Evolutionary conservation across 176 grass and related monocot genomes (phyloP).

Genomic region (Cenchrus purpureus): DNA sequence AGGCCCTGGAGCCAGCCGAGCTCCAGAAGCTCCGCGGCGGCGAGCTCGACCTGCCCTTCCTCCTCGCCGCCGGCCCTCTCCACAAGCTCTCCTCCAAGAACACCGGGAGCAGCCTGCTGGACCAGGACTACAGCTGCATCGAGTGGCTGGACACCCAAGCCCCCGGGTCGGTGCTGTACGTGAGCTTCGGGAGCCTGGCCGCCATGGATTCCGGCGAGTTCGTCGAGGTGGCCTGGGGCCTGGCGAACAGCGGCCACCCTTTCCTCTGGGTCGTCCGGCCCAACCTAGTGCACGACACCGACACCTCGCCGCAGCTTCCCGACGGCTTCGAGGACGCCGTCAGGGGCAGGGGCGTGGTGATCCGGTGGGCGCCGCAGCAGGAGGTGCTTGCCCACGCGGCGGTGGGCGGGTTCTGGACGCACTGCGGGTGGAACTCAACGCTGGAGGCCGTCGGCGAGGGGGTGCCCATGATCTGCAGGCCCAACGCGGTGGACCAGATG

Average conservation of each 20-base stretch:
- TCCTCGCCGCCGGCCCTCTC: constrained; percentile 39
- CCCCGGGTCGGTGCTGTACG: constrained; percentile 11
- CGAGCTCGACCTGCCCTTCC: background rate
- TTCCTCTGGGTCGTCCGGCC: constrained; percentile 49
- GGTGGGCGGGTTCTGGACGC: constrained; percentile 47
- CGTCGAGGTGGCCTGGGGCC: background rate
- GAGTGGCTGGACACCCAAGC: constrained; percentile 38
- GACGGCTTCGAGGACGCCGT: background rate
- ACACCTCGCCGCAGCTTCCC: background rate
- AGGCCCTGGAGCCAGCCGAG: constrained; percentile 11
- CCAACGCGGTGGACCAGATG: constrained; percentile 46
- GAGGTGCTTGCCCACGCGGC: constrained; percentile 43
- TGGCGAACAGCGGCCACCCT: constrained; percentile 17
- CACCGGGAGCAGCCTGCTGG: constrained; percentile 19
- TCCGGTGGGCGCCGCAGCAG: constrained; percentile 50
- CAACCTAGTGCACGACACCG: background rate
- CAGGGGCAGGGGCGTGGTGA: constrained; percentile 8
- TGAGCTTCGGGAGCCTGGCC: constrained; percentile 53
- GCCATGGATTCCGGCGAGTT: constrained; percentile 14
- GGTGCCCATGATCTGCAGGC: constrained; percentile 42
- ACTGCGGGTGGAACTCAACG: constrained; percentile 55
- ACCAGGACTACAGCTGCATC: constrained; percentile 34
- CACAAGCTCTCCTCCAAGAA: constrained; percentile 32
- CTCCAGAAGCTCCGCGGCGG: background rate
- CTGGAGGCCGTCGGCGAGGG: constrained; percentile 35